Evolutionary conservation across 164 flowering plant species (phyloP), one percentile per base, ranked within the genome.

Genomic region (Aristolochia contorta): DNA sequence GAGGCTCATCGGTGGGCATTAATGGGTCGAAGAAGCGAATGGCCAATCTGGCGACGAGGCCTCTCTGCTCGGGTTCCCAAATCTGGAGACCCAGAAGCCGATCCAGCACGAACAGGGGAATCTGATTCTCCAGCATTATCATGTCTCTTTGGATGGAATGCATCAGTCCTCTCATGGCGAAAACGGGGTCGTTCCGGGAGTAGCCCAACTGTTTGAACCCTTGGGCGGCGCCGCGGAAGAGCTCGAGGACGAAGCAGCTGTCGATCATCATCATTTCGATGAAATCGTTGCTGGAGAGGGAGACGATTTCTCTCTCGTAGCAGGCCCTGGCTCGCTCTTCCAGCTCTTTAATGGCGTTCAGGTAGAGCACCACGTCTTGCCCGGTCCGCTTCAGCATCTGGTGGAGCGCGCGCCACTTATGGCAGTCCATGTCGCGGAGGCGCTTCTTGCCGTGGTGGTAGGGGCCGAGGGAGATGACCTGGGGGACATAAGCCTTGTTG

Each of bases 1-100:
- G 61, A 16, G 91, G 96, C 73, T 91, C 96, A 48, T 86, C 96
- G 4, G 86, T 84, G 30, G 94, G 96, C 73, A 71, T 77, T 33
- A 88, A 59, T 2, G 97, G 96, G 63, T 82, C 85, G 41, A 87
- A 84, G 70, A 84, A 84, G 32, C 75, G 63, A 32, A 87, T 58
- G 0, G 80, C 77, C 12, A 82, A 77, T 57, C 68, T 69, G 7
- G 91, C 65, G 12, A 82, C 79, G 12, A 74, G 63, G 21, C 82
- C 79, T 45, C 60, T 72, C 57, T 74, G 78, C 9, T 76, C 67
- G 16, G 72, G 78, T 4, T 66, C 57, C 13, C 81, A 76, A 3
- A 75, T 55, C 63, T 88, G 97, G 60, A 84, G 67, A 30, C 78
- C 82, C 19, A 76, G 69, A 0, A 87, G 67, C 21, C 72, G 65